Base-by-base conservation (phyloP, 768 basidiomycete genomes). In the Wakefieldia striispora region DNA sequence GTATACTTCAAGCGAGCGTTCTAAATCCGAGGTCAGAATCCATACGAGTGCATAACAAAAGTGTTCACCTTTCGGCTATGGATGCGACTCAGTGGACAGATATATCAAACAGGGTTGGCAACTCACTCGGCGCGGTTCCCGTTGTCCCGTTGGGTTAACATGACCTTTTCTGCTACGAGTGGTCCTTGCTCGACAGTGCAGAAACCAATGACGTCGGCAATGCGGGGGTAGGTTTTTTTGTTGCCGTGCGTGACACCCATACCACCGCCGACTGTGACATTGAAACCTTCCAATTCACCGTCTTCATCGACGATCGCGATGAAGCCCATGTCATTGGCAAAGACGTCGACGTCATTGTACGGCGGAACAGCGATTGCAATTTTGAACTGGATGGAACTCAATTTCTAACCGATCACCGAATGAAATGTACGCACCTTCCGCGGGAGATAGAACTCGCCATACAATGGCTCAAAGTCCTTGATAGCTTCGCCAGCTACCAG, bases 241-340 rank as follows among this genome's bases (percentile, higher is more conserved):
- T 92, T 95, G 29, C 93, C 93, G 60, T 98, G 95, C 1, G 97
- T 98, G 38, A 97, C 97, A 69, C 97, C 97, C 97, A 99, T 99
- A 42, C 97, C 97, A 58, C 97, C 97, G 49, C 97, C 97, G 38
- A 91, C 75, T 14, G 86, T 71, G 45, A 99, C 94, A 64, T 99
- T 97, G 80, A 97, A 99, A 37, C 97, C 97, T 45, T 78, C 77
- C 17, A 99, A 73, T 54, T 88, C 78, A 43, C 91, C 91, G 20
- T 83, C 68, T 50, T 81, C 72, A 56, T 84, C 81, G 24, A 91
- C 81, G 58, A 98, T 91, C 33, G 94, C 95, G 57, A 98, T 98
- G 76, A 94, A 97, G 7, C 97, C 97, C 13, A 98, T 74, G 67
- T 99, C 97, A 62, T 95, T 94, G 31, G 93, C 84, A 70, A 93